Base-by-base conservation (phyloP, 495 filamentous ascomycete genomes). In the Cercophora samala region DNA sequence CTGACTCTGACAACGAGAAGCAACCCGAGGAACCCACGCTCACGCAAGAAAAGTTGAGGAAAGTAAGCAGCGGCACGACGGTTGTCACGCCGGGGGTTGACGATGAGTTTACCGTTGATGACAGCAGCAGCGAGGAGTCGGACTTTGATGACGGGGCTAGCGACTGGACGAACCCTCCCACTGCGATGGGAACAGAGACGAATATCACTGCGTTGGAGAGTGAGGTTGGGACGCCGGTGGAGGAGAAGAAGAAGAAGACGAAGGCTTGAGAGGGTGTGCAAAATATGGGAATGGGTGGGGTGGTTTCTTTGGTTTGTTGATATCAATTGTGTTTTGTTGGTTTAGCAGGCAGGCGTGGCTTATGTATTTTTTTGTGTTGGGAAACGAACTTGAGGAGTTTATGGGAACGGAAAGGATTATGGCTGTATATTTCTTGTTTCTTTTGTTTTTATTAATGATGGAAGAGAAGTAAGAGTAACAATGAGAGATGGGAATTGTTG, bases 21-120 rank as follows among this genome's bases (percentile, higher is more conserved):
- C 4, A 19, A 56, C 13, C n/a, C 4, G 53, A 19, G 13, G 53
- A 56, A 5, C 53, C 53, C 1, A 56, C 53, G 9, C 5, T 56
- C 5, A 56, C 53, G 15, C 5, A 3, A 56, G 53, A 56, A 21
- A 23, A 23, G 53, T 23, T 73, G 9, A 67, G 78, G 19, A 63
- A 74, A 52, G 72, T 73, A 4, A 78, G 76, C 64, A 64, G 72
- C 0, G 78, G 74, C 0, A 81, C 79, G 60, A 84, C 80, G 51
- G 80, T 84, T 53, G 78, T 83, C 70, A 90, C 89, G 11, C 87
- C 89, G 19, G 63, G 25, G 17, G 61, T 25, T 21, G 56, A 68
- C 29, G 59, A 67, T 60, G 37, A 46, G 13, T 46, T 46, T 8
- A 32, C 29, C 8, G 29, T 32, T 9, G 62, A 25, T 19, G 60